A percentile compares a stretch with the other conserved stretches of the same genome.
Evolutionary conservation across 768 basidiomycete genomes (phyloP).

Genomic region (Russula compacta): DNA sequence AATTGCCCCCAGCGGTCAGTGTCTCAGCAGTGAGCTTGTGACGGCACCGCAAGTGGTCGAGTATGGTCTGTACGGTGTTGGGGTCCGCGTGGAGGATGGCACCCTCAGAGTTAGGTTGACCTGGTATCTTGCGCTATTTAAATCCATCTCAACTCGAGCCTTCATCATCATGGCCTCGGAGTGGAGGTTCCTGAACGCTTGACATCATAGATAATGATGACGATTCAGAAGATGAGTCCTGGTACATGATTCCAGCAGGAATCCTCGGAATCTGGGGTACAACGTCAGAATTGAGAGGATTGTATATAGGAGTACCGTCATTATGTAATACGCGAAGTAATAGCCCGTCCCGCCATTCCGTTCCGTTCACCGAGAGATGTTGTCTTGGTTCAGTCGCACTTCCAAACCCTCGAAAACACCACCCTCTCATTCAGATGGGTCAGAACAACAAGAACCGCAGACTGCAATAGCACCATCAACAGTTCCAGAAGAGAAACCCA

Average conservation of each 20-base stretch:
- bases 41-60: not conserved
- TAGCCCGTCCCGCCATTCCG: too few species aligned
- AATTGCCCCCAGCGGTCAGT: not conserved
- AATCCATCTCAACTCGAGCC: not conserved
- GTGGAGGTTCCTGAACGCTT: not conserved
- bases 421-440: not conserved
- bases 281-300: too few species aligned
- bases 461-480: not conserved
- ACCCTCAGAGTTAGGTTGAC: not conserved
- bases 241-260: too few species aligned
- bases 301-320: too few species aligned
- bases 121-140: not conserved
- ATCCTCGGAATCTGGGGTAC: too few species aligned
- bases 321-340: too few species aligned
- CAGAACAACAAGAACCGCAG: not conserved
- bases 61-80: not conserved
- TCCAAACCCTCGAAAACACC: not conserved
- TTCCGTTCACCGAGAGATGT: not conserved
- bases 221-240: not conserved
- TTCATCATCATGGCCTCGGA: not conserved
- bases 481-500: not conserved
- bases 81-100: not conserved
- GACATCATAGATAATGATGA: not conserved
- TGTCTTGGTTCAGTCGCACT: constrained; percentile 11
- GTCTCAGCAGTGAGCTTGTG: not conserved